Percentiles rank a stretch among this genome's conserved stretches.
These are phyloP conservation scores for Penicillium sp. DNA, from an alignment of 2,329 filamentous ascomycete species.

Conservation along the genomic window DNA sequence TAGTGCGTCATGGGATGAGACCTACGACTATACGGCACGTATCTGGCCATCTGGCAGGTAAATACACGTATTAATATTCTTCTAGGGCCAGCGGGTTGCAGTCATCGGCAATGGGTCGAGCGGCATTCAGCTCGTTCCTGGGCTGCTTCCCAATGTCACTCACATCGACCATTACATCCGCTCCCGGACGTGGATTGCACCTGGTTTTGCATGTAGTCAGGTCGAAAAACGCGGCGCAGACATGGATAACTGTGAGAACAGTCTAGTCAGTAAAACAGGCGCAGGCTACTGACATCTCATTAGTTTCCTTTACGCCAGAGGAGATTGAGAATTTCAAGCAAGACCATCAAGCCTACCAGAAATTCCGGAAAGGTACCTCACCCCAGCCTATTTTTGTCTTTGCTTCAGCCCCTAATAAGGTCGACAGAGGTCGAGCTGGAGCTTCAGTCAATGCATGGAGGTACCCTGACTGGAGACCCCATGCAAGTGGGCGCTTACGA, in stretches of 20 bases:
- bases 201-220: constrained; percentile 29
- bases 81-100: constrained; percentile 34
- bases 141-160: constrained; percentile 39
- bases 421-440: constrained; percentile 31
- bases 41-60: too few species aligned
- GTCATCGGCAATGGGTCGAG: constrained; percentile 42
- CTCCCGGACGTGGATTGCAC: constrained; percentile 32
- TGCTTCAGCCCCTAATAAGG: not conserved
- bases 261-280: too few species aligned
- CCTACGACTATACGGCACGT: constrained; percentile 33
- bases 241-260: constrained; percentile 33
- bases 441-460: constrained; percentile 33
- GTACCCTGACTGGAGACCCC: constrained; percentile 29
- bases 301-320: constrained; percentile 33
- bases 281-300: not conserved
- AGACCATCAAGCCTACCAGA: constrained; percentile 31
- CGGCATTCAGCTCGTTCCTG: constrained; percentile 44
- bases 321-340: constrained; percentile 35
- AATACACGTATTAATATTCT: too few species aligned
- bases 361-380: constrained; percentile 33
- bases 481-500: constrained; percentile 26
- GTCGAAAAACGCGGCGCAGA: constrained; percentile 27
- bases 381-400: too few species aligned
- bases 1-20: constrained; percentile 44
- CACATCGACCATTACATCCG: constrained; percentile 39